Conservation (phyloP, 2,329 filamentous ascomycete species). For the Chaetomium sp. region DNA sequence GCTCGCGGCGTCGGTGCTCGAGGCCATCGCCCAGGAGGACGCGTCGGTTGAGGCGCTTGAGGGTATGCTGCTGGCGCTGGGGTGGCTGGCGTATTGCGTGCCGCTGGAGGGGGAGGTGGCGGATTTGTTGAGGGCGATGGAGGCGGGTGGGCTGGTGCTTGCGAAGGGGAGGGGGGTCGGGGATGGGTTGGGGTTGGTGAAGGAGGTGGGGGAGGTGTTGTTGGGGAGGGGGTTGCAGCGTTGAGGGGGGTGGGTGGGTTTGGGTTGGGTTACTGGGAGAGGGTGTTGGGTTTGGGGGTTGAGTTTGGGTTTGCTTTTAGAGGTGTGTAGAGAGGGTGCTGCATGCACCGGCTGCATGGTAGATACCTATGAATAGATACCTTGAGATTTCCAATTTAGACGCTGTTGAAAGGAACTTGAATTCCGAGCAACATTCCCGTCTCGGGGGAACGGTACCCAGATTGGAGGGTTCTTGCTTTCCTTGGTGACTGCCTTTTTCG, state of each 20-base stretch:
- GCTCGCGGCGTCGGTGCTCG: slow-evolving; percentile 76
- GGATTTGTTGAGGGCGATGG: slow-evolving; percentile 77
- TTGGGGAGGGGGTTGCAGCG: slow-evolving; percentile 53
- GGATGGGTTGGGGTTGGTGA: slow-evolving; percentile 55
- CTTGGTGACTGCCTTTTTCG: background rate
- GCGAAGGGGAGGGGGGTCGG: slow-evolving; percentile 50
- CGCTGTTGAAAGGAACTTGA: too few relatives aligned
- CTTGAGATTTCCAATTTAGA: too few relatives aligned
- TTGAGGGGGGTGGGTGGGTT: slow-evolving; percentile 21
- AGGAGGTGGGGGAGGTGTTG: slow-evolving; percentile 55
- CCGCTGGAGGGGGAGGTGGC: slow-evolving; percentile 72
- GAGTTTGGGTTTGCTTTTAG: background rate
- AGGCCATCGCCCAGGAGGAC: slow-evolving; percentile 65
- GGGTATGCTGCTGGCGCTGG: slow-evolving; percentile 75
- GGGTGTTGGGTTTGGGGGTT: background rate
- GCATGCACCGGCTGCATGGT: background rate
- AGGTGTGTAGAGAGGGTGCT: background rate
- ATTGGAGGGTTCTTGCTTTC: background rate
- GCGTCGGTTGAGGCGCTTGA: slow-evolving; percentile 71
- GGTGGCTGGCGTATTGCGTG: slow-evolving; percentile 72
- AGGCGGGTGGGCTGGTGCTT: slow-evolving; percentile 66
- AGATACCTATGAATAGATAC: too few relatives aligned
- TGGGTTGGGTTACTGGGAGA: background rate
- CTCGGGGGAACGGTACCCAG: background rate
- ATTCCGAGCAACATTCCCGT: background rate